These are phyloP conservation scores for Tetraselmis striata DNA, from an alignment of 139 green algal species.

Conservation along the genomic window DNA sequence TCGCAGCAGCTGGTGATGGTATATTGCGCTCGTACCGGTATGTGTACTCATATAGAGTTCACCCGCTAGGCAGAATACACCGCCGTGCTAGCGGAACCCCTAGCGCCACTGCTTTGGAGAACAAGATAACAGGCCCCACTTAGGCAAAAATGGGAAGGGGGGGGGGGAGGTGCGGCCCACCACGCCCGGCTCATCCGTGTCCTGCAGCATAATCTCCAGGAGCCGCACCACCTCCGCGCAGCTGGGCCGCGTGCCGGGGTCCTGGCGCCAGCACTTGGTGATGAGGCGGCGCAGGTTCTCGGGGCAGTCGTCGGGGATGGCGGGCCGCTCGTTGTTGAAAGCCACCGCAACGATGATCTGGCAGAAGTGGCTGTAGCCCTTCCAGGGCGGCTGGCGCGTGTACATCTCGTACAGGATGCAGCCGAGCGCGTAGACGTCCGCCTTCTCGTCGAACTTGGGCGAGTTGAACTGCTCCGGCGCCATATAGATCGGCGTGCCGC, in stretches of 20 bases:
- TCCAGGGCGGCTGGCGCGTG: background rate
- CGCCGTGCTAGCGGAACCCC: too few relatives aligned
- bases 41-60: too few relatives aligned
- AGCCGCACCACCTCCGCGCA: conserved; percentile 48
- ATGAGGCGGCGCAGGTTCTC: conserved; percentile 43
- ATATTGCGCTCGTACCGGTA: too few relatives aligned
- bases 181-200: background rate
- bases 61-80: too few relatives aligned
- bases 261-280: conserved; percentile 51
- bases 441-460: conserved; percentile 44
- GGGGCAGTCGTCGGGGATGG: conserved; percentile 37
- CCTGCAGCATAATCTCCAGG: conserved; percentile 24
- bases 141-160: too few relatives aligned
- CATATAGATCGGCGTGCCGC: conserved; percentile 5
- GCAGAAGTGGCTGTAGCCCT: background rate
- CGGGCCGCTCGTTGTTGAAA: conserved; percentile 43
- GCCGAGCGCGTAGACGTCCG: conserved; percentile 48
- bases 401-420: conserved; percentile 55
- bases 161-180: too few relatives aligned
- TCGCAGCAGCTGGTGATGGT: too few relatives aligned
- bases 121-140: too few relatives aligned
- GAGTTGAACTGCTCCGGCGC: conserved; percentile 15
- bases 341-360: conserved; percentile 57
- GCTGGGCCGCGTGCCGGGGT: conserved; percentile 46
- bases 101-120: too few relatives aligned